Evolutionary conservation across 1,284 basidiomycete species (phyloP).

Genomic region (Pholiota adiposa): DNA sequence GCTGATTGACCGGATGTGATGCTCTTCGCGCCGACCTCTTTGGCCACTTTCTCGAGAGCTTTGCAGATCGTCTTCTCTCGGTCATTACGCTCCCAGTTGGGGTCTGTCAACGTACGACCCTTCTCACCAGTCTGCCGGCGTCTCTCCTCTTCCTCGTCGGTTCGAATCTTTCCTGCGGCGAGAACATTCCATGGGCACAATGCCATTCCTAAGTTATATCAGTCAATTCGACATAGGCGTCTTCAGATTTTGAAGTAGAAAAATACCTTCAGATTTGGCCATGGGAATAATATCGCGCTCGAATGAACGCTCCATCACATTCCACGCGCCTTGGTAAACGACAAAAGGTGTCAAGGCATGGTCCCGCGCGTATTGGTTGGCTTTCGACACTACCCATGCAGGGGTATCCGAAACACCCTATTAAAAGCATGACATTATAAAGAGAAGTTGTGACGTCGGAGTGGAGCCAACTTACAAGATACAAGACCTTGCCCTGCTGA

Average conservation of each 20-base stretch:
- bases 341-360: conserved; percentile 53
- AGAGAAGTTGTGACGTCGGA: background rate
- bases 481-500: conserved; percentile 49
- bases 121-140: conserved; percentile 46
- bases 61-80: conserved; percentile 41
- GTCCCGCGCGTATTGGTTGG: conserved; percentile 47
- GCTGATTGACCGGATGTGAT: conserved; percentile 36
- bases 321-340: conserved; percentile 58
- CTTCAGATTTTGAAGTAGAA: too few relatives aligned
- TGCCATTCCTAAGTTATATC: conserved; percentile 47
- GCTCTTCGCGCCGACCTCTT: conserved; percentile 41
- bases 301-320: conserved; percentile 50
- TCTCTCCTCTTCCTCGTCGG: conserved; percentile 48
- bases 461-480: conserved; percentile 39
- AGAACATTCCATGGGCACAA: conserved; percentile 57
- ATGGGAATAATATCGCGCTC: conserved; percentile 62
- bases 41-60: conserved; percentile 50
- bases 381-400: conserved; percentile 47
- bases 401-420: conserved; percentile 47
- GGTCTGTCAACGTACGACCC: conserved; percentile 31
- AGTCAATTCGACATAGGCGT: too few relatives aligned
- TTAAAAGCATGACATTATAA: background rate
- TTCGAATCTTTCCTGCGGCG: conserved; percentile 49
- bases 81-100: conserved; percentile 43
- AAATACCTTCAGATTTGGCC: conserved; percentile 29